Evolutionary conservation across 1,139 yeast genomes (phyloP), one percentile per base, ranked within the genome.

Genomic region (Protomyces arabidopsidicola): DNA sequence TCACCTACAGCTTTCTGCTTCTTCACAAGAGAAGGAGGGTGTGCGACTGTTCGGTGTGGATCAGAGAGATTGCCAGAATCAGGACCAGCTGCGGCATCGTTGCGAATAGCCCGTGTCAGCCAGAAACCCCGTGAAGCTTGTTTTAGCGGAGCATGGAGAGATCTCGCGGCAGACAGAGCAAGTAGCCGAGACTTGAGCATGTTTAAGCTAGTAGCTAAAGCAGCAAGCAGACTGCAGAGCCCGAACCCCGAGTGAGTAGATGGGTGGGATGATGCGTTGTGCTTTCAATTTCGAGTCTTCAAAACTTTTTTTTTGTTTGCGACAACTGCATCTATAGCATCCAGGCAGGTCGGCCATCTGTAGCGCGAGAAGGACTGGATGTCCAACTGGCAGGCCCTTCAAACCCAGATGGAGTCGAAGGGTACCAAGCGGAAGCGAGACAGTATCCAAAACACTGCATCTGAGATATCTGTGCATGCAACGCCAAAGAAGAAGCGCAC

Each of bases 351-450:
- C 31, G 31, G 31, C 31, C 31, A 8, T 27, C 31, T 27, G 31
- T 27, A 4, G 31, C 31, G 31, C 31, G 31, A 5, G 31, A 1
- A 27, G 31, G 31, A 12, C 42, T n/a, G 42, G 24, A 58, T 58
- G 62, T 58, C 62, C 52, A 58, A 58, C 45, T 58, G 62, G 62
- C 45, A 58, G 56, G 62, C 55, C 8, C 27, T 58, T 2, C 39
- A 52, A 50, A 24, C 42, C n/a, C 31, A 31, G 53, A 27, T 51
- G 52, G 48, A 42, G 6, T 10, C 10, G 22, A 42, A 42, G 14
- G 48, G 48, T 10, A 42, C 48, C 2, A 42, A 42, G 48, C 20
- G 48, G 24, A 42, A 42, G 12, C 48, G 48, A n/a, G 48, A 42
- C 3, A 42, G 24, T 12, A 12, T 4, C 3, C 14, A 42, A 18